These are phyloP conservation scores for Acephala macrosclerotiorum DNA, from an alignment of 2,329 filamentous ascomycete species.

Conservation along the genomic window DNA sequence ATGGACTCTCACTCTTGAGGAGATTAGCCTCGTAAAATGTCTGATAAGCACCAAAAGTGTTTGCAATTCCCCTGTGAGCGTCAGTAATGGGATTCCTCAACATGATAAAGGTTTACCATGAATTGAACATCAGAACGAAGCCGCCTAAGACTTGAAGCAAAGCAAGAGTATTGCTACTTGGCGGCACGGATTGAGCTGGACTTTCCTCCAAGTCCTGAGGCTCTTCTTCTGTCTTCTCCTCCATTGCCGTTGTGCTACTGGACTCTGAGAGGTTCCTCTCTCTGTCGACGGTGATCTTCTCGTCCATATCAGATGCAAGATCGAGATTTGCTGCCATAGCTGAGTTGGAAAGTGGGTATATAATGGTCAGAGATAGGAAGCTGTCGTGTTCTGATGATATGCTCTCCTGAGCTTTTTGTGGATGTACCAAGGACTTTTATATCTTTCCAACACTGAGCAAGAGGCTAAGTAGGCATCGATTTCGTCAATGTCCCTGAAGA, in stretches of 20 bases:
- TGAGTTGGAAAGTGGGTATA: background rate
- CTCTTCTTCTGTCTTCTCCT: background rate
- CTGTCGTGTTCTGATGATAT: background rate
- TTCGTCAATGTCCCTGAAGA: background rate
- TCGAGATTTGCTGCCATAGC: background rate
- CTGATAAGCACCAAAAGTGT: slow-evolving; percentile 49
- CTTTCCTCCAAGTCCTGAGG: slow-evolving; percentile 6
- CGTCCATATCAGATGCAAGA: background rate
- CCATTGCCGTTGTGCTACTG: slow-evolving; percentile 14
- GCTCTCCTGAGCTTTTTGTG: background rate
- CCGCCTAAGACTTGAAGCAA: slow-evolving; percentile 61
- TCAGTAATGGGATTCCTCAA: slow-evolving; percentile 6
- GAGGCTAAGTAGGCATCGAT: background rate
- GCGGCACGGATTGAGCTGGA: background rate
- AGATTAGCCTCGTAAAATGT: slow-evolving; percentile 49
- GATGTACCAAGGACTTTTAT: background rate
- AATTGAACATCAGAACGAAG: slow-evolving; percentile 63
- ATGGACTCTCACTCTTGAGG: slow-evolving; percentile 45
- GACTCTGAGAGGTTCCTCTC: slow-evolving; percentile 19
- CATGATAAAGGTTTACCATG: slow-evolving; percentile 49
- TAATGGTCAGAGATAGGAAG: background rate
- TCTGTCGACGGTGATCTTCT: slow-evolving; percentile 3
- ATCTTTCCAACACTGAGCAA: background rate
- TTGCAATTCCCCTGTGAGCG: slow-evolving; percentile 31
- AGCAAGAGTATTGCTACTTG: slow-evolving; percentile 44